Base-by-base conservation (phyloP, 805 yeast genomes). In the Monosporozyma unispora region DNA sequence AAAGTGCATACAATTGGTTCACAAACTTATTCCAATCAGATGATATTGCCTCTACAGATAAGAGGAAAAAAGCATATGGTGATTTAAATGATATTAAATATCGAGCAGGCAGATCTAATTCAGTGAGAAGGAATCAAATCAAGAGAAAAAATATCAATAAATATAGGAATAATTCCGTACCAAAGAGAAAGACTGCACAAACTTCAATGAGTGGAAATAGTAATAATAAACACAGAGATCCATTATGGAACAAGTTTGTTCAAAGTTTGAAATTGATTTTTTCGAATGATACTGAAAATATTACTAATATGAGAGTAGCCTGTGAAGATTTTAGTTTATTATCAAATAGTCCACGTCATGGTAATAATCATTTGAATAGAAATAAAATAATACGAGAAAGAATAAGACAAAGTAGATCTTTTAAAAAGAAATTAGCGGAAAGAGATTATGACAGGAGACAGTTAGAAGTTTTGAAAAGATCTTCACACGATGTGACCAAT, bases 381-480 rank as follows among this genome's bases (percentile, higher is more conserved):
- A 51, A 54, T 18, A 42, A 45, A 27, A 33, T 43, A 44, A 44
- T 58, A 28, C 54, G 48, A 45, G 54, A 57, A n/a, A 55, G 61
- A 35, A 59, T 63, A 16, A 54, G 54, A 11, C 54, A 55, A 31
- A 64, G 64, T 45, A 61, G 60, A 28, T 65, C 62, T 1, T 60
- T 65, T 44, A 60, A 60, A 50, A 51, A 55, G 29, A 63, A 60
- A 42, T 37, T 64, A 27, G 35, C 52, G 7, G 67, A 64, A 43
- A 51, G 56, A 35, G 53, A 62, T 47, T 61, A 63, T 44, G 67
- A 64, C 38, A 61, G 59, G 43, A 38, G 49, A 29, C 56, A 42
- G 33, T 23, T 28, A 14, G 16, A 21, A 12, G 18, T 19, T 19
- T 22, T n/a, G 25, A 18, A 18, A 25, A 16, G 35, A 31, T 25